phyloP scores from a whole-genome alignment of 805 yeast species.

The Blastobotrys attinorum region DNA sequence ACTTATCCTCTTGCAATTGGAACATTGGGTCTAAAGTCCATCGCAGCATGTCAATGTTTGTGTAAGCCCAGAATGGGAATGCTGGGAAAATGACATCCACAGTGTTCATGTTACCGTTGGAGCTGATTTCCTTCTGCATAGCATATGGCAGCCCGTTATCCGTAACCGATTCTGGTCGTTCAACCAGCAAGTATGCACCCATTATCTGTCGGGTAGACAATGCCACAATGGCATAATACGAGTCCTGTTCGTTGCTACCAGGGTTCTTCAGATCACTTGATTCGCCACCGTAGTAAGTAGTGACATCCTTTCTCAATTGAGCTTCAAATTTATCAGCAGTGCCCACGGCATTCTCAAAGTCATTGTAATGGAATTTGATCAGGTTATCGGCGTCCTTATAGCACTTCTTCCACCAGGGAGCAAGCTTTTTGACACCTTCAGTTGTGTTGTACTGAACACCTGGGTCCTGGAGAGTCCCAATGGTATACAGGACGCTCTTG shows the following conservation, averaged over 20 bases:
- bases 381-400: background rate
- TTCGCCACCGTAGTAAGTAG: background rate
- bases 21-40: conserved; percentile 1
- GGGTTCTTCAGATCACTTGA: background rate
- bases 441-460: background rate
- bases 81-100: conserved; percentile 3
- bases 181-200: background rate
- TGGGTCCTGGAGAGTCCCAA: background rate
- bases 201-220: background rate
- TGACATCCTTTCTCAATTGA: background rate
- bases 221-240: conserved; percentile 1
- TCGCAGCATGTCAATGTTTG: background rate
- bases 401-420: background rate
- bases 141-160: background rate
- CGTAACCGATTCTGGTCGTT: background rate
- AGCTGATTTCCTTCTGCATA: background rate
- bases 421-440: background rate
- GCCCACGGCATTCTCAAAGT: background rate
- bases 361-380: conserved; percentile 1
- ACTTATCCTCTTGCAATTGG: background rate
- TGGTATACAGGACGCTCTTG: background rate
- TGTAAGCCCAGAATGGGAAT: conserved; percentile 1
- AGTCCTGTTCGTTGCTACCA: background rate
- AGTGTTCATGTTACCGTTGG: background rate
- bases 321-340: background rate